Base-by-base conservation (phyloP, 169 alveolate species). In the Theileria sp. region DNA sequence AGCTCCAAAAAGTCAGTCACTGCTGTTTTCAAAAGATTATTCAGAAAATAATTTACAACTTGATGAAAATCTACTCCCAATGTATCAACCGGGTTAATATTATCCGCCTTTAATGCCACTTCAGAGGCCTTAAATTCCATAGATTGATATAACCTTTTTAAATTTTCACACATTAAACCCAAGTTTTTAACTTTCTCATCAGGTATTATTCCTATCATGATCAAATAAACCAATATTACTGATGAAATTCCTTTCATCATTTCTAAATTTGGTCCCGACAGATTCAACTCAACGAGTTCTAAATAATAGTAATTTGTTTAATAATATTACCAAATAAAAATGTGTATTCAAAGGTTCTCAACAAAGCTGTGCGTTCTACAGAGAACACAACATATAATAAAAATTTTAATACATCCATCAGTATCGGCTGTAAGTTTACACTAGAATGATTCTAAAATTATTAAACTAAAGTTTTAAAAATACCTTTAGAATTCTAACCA, bases 71-170 rank as follows among this genome's bases (percentile, higher is more conserved):
- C 67, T 51, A 30, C 15, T 23, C 67, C 61, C 34, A 69, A 26
- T 3, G 54, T 50, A 69, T 69, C 77, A 17, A 36, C 65, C 3
- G 77, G 77, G 9, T 25, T 21, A n/a, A 69, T 36, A 25, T 50
- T 36, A 30, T 69, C 77, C 19, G 36, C 25, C 44, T 69, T 51
- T 44, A 69, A 44, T 6, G 65, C 67, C 34, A 69, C 26, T 51
- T 69, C 65, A 19, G 77, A 51, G 0, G 77, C 61, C 44, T 69
- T 44, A 44, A 69, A 44, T 21, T 69, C 77, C 77, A 36, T 21
- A 5, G 77, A 69, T 26, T 26, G 15, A 30, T 69, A 69, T 19
- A 69, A n/a, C 21, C 17, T 50, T 19, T 69, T 69, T 32, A 30
- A 3, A 23, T 25, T 3, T 23, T 60, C 44, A 60, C 68, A 25